A percentile compares a stretch with the other conserved stretches of the same genome.
Conservation (phyloP, 1,284 basidiomycete genomes). For the Vanrija humicola region DNA sequence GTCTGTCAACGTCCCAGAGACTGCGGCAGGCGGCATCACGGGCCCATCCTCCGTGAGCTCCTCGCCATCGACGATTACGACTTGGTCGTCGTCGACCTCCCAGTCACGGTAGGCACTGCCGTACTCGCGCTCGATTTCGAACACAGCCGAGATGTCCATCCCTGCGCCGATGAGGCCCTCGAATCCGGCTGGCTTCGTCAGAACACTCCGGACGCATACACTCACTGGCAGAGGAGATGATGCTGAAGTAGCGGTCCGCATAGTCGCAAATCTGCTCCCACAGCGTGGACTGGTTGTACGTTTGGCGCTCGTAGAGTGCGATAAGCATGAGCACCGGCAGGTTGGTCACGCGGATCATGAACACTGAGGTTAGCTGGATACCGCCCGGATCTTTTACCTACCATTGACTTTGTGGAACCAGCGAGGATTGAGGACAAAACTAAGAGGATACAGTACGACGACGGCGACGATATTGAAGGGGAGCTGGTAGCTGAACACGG, state of each 20-base stretch:
- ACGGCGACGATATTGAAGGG: constrained; percentile 81
- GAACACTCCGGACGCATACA: constrained; percentile 1
- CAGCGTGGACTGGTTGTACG: constrained; percentile 60
- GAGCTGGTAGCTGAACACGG: constrained; percentile 86
- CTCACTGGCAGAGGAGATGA: constrained; percentile 68
- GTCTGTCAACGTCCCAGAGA: no score
- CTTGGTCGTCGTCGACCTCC: constrained; percentile 49
- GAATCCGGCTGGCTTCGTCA: constrained; percentile 60
- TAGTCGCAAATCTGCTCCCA: constrained; percentile 66
- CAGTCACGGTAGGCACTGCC: constrained; percentile 43
- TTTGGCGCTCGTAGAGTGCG: constrained; percentile 77
- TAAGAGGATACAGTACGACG: constrained; percentile 74
- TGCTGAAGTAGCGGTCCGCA: constrained; percentile 61
- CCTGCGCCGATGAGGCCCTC: constrained; percentile 68
- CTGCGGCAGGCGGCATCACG: no score
- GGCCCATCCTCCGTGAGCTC: constrained; percentile 1
- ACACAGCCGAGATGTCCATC: constrained; percentile 72
- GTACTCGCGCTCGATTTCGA: constrained; percentile 73
- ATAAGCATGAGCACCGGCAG: constrained; percentile 80
- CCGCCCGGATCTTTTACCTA: constrained; percentile 42
- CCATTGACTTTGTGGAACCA: constrained; percentile 69
- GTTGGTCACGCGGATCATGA: constrained; percentile 63
- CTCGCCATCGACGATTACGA: constrained; percentile 25
- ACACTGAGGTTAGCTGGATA: constrained; percentile 24
- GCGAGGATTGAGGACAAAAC: constrained; percentile 60